These are phyloP conservation scores for Primulina huaijiensis DNA, from an alignment of 257 asterid species.

Conservation along the genomic window DNA sequence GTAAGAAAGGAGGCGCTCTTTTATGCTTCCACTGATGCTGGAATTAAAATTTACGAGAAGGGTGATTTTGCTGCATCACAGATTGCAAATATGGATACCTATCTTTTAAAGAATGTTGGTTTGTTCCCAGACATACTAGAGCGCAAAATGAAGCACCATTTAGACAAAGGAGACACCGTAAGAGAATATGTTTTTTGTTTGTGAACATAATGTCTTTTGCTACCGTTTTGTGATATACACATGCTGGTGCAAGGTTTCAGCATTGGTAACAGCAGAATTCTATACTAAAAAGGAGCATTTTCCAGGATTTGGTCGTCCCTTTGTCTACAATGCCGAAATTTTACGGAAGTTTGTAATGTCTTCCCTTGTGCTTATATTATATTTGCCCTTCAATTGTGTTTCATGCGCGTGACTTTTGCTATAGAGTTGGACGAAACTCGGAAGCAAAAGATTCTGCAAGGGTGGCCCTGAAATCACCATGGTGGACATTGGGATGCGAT, in stretches of 20 bases:
- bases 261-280: constrained; percentile 92
- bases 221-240: constrained; percentile 40
- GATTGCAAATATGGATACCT: constrained; percentile 59
- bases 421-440: constrained; percentile 67
- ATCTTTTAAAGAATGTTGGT: constrained; percentile 81
- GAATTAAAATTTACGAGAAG: constrained; percentile 56
- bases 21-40: constrained; percentile 49
- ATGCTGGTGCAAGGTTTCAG: constrained; percentile 85
- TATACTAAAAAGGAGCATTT: constrained; percentile 92
- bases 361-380: constrained; percentile 18
- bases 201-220: constrained; percentile 27
- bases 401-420: constrained; percentile 13
- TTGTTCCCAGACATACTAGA: constrained; percentile 88
- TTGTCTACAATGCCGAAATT: constrained; percentile 75
- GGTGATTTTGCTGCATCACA: constrained; percentile 78
- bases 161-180: constrained; percentile 85
- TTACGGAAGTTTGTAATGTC: constrained; percentile 58
- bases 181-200: constrained; percentile 32
- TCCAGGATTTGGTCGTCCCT: constrained; percentile 97
- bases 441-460: constrained; percentile 97
- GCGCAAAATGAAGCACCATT: constrained; percentile 71
- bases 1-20: constrained; percentile 58
- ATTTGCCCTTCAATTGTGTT: not conserved
- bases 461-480: constrained; percentile 91
- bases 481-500: constrained; percentile 95